A percentile compares a stretch with the other conserved stretches of the same genome.
Conservation (phyloP, 768 basidiomycete species). For the Mycena capillaripes region DNA sequence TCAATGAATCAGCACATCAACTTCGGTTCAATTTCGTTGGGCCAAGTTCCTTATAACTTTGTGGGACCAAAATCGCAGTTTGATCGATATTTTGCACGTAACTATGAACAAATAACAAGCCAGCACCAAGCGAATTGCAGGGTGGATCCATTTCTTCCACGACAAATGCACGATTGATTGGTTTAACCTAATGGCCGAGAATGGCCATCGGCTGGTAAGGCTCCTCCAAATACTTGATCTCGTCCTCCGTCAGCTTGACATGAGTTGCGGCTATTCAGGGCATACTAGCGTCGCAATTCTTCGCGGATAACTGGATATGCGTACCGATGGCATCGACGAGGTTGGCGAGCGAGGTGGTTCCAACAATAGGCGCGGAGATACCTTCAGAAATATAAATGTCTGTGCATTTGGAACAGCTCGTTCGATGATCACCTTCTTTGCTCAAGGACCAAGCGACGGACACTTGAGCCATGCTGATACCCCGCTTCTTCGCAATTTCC, state of each 20-base stretch:
- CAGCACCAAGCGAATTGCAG: too few relatives aligned
- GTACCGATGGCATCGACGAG: slow-evolving; percentile 65
- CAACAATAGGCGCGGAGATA: slow-evolving; percentile 72
- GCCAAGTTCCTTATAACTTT: too few relatives aligned
- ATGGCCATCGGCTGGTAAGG: slow-evolving; percentile 32
- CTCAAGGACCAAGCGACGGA: slow-evolving; percentile 65
- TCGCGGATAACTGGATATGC: background rate
- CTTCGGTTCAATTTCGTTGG: too few relatives aligned
- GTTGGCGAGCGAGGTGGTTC: slow-evolving; percentile 64
- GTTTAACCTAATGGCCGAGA: background rate
- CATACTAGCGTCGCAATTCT: background rate
- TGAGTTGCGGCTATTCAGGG: slow-evolving; percentile 8
- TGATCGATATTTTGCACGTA: too few relatives aligned
- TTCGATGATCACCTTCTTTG: slow-evolving; percentile 51
- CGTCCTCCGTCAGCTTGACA: slow-evolving; percentile 27
- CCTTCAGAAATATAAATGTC: slow-evolving; percentile 36
- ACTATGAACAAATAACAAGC: too few relatives aligned
- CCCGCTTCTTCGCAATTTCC: slow-evolving; percentile 65
- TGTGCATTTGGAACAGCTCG: background rate
- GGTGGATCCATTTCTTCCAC: too few relatives aligned
- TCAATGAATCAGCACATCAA: too few relatives aligned
- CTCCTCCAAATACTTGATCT: slow-evolving; percentile 30
- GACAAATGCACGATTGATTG: too few relatives aligned
- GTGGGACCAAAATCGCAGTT: too few relatives aligned
- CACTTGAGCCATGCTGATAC: slow-evolving; percentile 70